A percentile compares a stretch with the other conserved stretches of the same genome.
Conservation (phyloP, 345 rosid genomes). For the Arabidopsis thaliana region TAIR10.1 NC_003071.7:7596501-7597000, state of each 20-base stretch:
- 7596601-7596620: not conserved
- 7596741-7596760: constrained; percentile 24
- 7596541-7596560: constrained; percentile 7
- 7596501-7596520: not conserved
- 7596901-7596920: not conserved
- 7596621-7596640: not conserved
- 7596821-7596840: too few relatives aligned
- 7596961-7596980: not conserved
- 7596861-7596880: not conserved
- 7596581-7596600: not conserved
- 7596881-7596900: not conserved
- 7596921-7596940: not conserved
- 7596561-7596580: not conserved
- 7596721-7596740: constrained; percentile 32
- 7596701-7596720: constrained; percentile 10
- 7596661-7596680: constrained; percentile 1
- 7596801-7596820: not conserved
- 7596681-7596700: not conserved
- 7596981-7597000: not conserved
- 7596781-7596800: not conserved
- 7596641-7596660: not conserved
- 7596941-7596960: not conserved
- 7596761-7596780: constrained; percentile 16
- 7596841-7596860: too few relatives aligned
- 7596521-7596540: not conserved